Evolutionary conservation across 768 basidiomycete species (phyloP).

Genomic region (Rhodotorula diobovata): DNA sequence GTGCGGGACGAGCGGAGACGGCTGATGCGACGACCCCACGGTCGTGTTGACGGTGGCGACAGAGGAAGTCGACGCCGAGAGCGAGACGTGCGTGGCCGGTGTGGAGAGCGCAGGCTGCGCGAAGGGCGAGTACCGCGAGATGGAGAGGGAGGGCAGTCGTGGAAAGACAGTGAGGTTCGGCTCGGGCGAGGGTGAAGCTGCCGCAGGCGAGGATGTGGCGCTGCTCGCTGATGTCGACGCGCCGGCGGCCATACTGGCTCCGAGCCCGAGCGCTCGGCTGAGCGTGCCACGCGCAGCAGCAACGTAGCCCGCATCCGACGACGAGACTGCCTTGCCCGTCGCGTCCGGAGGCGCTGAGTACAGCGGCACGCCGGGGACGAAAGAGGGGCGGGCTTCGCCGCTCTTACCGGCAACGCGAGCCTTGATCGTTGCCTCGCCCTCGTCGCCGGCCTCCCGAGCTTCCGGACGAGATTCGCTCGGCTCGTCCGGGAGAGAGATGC

Average conservation of each 20-base stretch:
- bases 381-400: neutral
- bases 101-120: constrained; percentile 18
- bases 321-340: too few relatives aligned
- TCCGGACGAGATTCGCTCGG: neutral
- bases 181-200: neutral
- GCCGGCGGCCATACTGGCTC: neutral
- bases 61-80: neutral
- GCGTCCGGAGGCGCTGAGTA: constrained; percentile 7
- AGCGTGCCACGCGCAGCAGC: constrained; percentile 29
- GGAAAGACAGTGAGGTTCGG: constrained; percentile 17
- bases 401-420: neutral
- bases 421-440: neutral
- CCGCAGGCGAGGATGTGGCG: neutral
- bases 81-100: constrained; percentile 18
- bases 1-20: neutral
- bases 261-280: constrained; percentile 36
- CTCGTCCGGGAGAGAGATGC: neutral
- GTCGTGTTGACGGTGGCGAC: neutral
- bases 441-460: neutral
- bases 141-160: constrained; percentile 11
- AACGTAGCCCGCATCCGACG: constrained; percentile 17
- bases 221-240: neutral
- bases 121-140: constrained; percentile 27
- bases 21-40: neutral
- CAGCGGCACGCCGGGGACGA: constrained; percentile 30